A percentile compares a stretch with the other conserved stretches of the same genome.
These are phyloP conservation scores for Trametes sp. DNA, from an alignment of 1,284 basidiomycete genomes.

Conservation along the genomic window DNA sequence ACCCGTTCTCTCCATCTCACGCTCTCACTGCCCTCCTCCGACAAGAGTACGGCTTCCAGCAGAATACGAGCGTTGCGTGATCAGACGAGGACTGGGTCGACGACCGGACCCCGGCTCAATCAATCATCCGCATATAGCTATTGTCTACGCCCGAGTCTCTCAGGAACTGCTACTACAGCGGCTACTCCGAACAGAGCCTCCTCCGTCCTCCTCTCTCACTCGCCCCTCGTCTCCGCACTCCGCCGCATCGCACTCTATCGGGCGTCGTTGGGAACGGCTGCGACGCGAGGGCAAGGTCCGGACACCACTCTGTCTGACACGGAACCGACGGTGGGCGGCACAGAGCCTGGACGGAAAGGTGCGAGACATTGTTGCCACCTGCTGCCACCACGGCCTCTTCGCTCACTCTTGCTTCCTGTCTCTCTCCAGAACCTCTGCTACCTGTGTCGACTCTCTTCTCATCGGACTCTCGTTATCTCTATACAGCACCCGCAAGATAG, in stretches of 20 bases:
- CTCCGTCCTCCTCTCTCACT: neutral
- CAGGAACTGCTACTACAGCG: neutral
- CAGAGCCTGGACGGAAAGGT: conserved; percentile 7
- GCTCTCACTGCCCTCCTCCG: neutral
- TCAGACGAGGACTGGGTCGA: neutral
- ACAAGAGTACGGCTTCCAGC: too few species aligned
- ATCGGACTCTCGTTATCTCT: neutral
- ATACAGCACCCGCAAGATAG: neutral
- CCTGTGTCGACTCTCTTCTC: neutral
- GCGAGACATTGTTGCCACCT: neutral
- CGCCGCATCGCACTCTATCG: neutral
- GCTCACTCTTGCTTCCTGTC: neutral
- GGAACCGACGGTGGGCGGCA: neutral
- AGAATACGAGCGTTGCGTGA: neutral
- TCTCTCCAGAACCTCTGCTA: neutral
- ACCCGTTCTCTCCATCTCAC: neutral
- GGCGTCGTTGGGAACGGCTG: neutral
- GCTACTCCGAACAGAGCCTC: conserved; percentile 8
- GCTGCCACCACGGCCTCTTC: neutral
- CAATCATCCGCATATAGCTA: conserved; percentile 2
- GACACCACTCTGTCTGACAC: conserved; percentile 7
- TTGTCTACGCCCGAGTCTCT: neutral
- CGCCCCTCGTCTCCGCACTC: neutral
- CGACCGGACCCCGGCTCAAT: neutral
- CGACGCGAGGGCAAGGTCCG: neutral